Evolutionary conservation across 768 basidiomycete genomes (phyloP).

Genomic region (Russula earlei): DNA sequence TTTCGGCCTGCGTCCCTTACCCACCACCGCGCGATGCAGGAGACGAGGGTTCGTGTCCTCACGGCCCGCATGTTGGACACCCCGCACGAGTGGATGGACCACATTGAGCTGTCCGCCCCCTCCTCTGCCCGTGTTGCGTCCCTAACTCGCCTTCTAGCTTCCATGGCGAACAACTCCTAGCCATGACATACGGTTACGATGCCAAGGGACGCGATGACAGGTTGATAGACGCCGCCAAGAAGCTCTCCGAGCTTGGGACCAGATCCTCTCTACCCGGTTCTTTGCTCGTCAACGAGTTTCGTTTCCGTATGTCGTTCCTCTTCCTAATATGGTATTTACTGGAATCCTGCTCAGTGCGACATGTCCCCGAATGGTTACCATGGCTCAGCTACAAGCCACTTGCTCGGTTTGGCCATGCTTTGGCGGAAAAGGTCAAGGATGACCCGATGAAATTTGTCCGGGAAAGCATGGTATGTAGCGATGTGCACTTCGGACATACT

Average conservation of each 20-base stretch:
- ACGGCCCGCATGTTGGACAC: neutral
- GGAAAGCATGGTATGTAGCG: neutral
- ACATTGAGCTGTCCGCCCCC: neutral
- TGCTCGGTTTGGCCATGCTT: neutral
- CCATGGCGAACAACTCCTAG: neutral
- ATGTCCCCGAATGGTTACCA: constrained; percentile 4
- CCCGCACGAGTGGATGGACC: neutral
- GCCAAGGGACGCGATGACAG: neutral
- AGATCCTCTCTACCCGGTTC: neutral
- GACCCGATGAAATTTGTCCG: neutral
- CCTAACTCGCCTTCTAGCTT: neutral
- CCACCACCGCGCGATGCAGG: neutral
- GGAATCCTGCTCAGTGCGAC: neutral
- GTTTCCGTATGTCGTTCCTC: neutral
- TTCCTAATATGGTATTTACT: too few species aligned
- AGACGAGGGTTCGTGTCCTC: neutral
- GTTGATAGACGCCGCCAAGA: neutral
- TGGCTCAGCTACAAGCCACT: constrained; percentile 6
- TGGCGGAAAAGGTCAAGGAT: neutral
- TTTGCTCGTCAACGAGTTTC: neutral
- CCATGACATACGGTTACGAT: constrained; percentile 3
- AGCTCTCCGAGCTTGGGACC: neutral
- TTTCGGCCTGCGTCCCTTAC: neutral
- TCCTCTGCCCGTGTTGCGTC: neutral
- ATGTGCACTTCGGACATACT: neutral